Base-by-base conservation (phyloP, 176 grass and related monocot genomes). In the Alloteropsis semialata region DNA sequence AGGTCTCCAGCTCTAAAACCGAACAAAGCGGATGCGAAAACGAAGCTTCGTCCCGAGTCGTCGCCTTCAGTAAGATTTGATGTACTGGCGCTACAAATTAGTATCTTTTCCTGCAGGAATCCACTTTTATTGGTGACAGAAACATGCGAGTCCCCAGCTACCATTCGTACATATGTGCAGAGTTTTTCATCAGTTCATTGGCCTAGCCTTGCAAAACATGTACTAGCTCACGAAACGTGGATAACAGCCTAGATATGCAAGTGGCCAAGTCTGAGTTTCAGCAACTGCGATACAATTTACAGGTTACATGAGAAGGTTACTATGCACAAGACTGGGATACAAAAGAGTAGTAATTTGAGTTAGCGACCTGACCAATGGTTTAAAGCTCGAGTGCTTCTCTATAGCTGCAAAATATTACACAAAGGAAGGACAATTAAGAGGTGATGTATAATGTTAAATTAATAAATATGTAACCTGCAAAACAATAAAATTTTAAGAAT, bases 241-340 rank as follows among this genome's bases (percentile, higher is more conserved):
- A 53, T 53, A 18, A 53, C 49, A 53, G 45, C 10, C 21, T 62
- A 2, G 29, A 14, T 25, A 61, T 30, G 24, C 58, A 16, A 13
- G 12, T 29, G 27, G 55, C 22, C 3, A 10, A 56, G 22, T 21
- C 49, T 1, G n/a, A 53, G 49, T 21, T 53, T 53, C 49, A 18
- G n/a, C n/a, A n/a, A n/a, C n/a, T n/a, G n/a, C n/a, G 5, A 81
- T 6, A 62, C 44, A 84, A 81, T 84, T 86, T 84, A 91, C 75
- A 89, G 29, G 2, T 78, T 81, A 94, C 55, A 87, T 74, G 37
- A 89, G 82, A 62, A 81, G 37, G 65, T 87, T 90, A 67, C 49
- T 88, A 30, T 91, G 55, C 19, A 81, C 63, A 51, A 94, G 60
- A 60, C 86, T 89, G 1, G 92, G 92, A 54, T 94, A 91, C 33